A percentile compares a stretch with the other conserved stretches of the same genome.
phyloP scores from a whole-genome alignment of 2,329 filamentous ascomycete genomes.

The Parastagonospora avenae region DNA sequence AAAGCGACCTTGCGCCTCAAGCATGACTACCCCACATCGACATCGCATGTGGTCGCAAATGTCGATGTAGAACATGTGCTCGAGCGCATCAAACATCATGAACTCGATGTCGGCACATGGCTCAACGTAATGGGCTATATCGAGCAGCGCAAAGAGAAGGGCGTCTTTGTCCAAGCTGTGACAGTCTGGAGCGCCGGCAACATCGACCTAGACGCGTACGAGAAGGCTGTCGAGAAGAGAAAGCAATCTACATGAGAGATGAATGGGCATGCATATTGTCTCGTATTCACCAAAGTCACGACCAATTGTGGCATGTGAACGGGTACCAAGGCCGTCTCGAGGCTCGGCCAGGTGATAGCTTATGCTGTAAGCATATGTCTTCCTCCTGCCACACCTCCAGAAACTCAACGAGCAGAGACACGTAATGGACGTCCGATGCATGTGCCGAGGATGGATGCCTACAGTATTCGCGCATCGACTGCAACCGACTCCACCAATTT shows the following conservation, averaged over 20 bases:
- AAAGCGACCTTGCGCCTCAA: constrained; percentile 69
- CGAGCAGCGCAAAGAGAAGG: constrained; percentile 26
- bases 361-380: too few relatives aligned
- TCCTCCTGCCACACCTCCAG: too few relatives aligned
- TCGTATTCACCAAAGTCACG: not conserved
- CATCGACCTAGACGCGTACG: constrained; percentile 73
- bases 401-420: too few relatives aligned
- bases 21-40: constrained; percentile 63
- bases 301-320: not conserved
- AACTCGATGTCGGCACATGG: constrained; percentile 79
- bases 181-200: constrained; percentile 78
- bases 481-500: too few relatives aligned
- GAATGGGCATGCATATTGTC: not conserved
- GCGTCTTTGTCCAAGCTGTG: constrained; percentile 70
- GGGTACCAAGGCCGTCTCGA: too few relatives aligned
- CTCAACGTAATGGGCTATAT: constrained; percentile 87
- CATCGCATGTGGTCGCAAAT: constrained; percentile 53
- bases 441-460: too few relatives aligned
- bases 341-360: too few relatives aligned
- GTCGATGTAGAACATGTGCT: constrained; percentile 78
- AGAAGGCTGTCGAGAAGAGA: constrained; percentile 53
- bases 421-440: too few relatives aligned
- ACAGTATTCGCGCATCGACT: too few relatives aligned
- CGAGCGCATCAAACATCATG: constrained; percentile 64
- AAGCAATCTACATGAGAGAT: constrained; percentile 5